Conservation (phyloP, 225 moss, liverwort and hornwort genomes). For the Climacium dendroides region DNA sequence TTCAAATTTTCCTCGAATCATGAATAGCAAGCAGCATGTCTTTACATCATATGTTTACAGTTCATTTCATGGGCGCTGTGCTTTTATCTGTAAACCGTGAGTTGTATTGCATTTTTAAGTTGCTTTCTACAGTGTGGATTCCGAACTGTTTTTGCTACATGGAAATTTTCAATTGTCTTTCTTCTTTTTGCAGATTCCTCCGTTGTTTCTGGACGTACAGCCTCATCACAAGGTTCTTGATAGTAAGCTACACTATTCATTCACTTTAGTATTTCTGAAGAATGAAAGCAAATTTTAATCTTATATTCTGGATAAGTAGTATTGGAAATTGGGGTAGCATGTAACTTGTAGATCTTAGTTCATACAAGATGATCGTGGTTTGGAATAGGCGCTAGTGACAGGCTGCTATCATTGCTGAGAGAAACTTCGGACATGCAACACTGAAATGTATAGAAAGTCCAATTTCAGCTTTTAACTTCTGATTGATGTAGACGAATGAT, state of each 20-base stretch:
- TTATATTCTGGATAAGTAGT: neutral
- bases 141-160: neutral
- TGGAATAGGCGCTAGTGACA: neutral
- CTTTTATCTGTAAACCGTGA: neutral
- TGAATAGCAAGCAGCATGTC: neutral
- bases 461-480: neutral
- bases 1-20: neutral
- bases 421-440: neutral
- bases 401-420: neutral
- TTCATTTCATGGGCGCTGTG: neutral
- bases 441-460: neutral
- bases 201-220: conserved; percentile 70
- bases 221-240: conserved; percentile 90
- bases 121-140: neutral
- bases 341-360: neutral
- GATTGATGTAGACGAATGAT: neutral
- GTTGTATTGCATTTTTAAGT: neutral
- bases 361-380: neutral
- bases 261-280: neutral
- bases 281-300: neutral
- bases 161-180: neutral
- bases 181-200: conserved; percentile 56
- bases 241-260: conserved; percentile 45
- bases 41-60: neutral
- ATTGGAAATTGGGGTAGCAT: neutral